These are phyloP conservation scores for Salvia miltiorrhiza DNA, from an alignment of 257 asterid species.

Conservation along the genomic window DNA sequence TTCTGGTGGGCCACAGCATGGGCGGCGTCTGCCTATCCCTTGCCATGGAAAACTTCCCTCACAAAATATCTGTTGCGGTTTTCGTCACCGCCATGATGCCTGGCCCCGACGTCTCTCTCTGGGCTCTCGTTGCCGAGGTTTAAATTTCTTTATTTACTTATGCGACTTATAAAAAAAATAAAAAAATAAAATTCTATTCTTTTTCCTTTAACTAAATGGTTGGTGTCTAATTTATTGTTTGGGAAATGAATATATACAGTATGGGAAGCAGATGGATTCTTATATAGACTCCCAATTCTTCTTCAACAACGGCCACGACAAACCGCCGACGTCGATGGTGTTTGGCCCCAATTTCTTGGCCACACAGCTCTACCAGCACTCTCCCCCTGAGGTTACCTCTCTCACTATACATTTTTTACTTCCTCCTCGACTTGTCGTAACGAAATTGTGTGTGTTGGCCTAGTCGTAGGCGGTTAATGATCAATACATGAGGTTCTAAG, in stretches of 20 bases:
- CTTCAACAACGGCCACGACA: constrained; percentile 21
- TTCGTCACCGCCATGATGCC: constrained; percentile 35
- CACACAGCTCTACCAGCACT: constrained; percentile 32
- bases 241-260: constrained; percentile 22
- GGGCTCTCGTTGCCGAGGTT: constrained; percentile 19
- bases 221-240: too few species aligned
- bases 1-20: constrained; percentile 44
- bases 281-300: constrained; percentile 20
- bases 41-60: constrained; percentile 40
- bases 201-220: too few species aligned
- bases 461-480: too few species aligned
- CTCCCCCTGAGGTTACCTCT: constrained; percentile 36
- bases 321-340: constrained; percentile 28
- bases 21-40: constrained; percentile 39
- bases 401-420: too few species aligned
- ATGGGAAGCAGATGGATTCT: constrained; percentile 21
- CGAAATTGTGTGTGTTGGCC: too few species aligned
- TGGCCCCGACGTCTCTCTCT: constrained; percentile 24
- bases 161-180: too few species aligned
- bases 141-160: too few species aligned
- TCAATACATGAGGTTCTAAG: too few species aligned
- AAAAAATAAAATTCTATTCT: too few species aligned
- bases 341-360: constrained; percentile 38
- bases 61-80: constrained; percentile 35
- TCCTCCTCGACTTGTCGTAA: too few species aligned